Percentiles rank a stretch among this genome's conserved stretches.
phyloP scores from a whole-genome alignment of 2,329 filamentous ascomycete genomes.

The Aspergillus melleus region DNA sequence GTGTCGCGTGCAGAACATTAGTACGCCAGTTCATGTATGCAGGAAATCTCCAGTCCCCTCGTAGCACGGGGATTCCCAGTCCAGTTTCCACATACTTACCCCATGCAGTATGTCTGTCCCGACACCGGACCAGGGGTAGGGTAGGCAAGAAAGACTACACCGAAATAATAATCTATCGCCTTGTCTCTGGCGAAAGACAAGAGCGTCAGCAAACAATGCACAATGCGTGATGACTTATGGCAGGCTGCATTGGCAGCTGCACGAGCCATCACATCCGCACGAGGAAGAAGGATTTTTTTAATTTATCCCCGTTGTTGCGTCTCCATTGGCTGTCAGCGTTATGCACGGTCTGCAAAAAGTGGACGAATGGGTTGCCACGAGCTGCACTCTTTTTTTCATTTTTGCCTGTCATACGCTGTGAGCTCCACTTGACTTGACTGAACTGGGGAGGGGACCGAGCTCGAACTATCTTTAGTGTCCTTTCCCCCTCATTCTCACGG shows the following conservation, averaged over 20 bases:
- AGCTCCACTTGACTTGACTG: background rate
- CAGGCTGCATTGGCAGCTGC: background rate
- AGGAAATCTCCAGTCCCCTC: background rate
- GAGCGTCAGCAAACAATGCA: background rate
- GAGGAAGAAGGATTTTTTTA: background rate
- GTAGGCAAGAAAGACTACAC: background rate
- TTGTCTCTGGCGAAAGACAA: background rate
- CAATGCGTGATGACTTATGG: background rate
- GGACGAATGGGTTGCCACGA: background rate
- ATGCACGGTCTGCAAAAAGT: background rate
- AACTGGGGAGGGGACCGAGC: background rate
- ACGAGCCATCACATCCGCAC: background rate
- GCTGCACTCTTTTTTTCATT: background rate
- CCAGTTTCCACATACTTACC: background rate
- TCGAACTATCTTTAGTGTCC: background rate
- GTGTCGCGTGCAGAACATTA: background rate
- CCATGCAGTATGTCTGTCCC: background rate
- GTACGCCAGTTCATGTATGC: background rate
- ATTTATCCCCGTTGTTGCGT: background rate
- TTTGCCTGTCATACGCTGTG: background rate
- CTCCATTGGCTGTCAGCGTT: background rate
- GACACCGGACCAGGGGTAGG: background rate
- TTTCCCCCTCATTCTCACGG: background rate
- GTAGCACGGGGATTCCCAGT: background rate
- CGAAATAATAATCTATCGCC: background rate